Percentiles rank a stretch among this genome's conserved stretches.
These are phyloP conservation scores for Linum trigynum DNA, from an alignment of 345 rosid genomes.

Conservation along the genomic window DNA sequence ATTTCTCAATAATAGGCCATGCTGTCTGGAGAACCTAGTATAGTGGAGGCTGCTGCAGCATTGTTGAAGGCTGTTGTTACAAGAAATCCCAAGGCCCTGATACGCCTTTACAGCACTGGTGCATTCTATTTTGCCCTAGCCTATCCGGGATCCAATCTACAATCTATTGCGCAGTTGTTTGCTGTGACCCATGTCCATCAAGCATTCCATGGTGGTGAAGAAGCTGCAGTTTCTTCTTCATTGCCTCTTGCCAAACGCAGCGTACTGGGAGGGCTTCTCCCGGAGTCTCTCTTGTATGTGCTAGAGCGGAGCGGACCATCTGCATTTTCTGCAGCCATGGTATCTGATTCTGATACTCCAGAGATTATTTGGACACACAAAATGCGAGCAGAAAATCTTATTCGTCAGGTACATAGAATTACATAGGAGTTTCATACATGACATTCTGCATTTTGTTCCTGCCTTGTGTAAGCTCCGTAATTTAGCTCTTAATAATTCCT, in stretches of 20 bases:
- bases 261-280: conserved; percentile 97
- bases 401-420: conserved; percentile 59
- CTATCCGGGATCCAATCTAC: conserved; percentile 95
- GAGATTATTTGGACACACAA: conserved; percentile 98
- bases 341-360: conserved; percentile 97
- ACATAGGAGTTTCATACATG: conserved; percentile 1
- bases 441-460: conserved; percentile 1
- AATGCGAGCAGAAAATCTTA: conserved; percentile 98
- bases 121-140: conserved; percentile 92
- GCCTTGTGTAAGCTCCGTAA: not conserved
- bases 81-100: conserved; percentile 97
- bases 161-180: conserved; percentile 83
- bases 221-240: conserved; percentile 95
- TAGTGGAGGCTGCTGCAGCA: conserved; percentile 93
- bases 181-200: conserved; percentile 91
- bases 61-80: conserved; percentile 90
- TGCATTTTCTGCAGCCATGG: conserved; percentile 98
- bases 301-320: conserved; percentile 94
- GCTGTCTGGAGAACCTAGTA: conserved; percentile 94
- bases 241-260: conserved; percentile 95
- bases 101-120: conserved; percentile 91
- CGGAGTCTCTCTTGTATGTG: conserved; percentile 91
- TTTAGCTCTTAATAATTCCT: not conserved
- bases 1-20: conserved; percentile 41
- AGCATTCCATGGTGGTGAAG: conserved; percentile 99